These are phyloP conservation scores for Glarea lozoyensis DNA, from an alignment of 495 filamentous ascomycete species.

Conservation along the genomic window DNA sequence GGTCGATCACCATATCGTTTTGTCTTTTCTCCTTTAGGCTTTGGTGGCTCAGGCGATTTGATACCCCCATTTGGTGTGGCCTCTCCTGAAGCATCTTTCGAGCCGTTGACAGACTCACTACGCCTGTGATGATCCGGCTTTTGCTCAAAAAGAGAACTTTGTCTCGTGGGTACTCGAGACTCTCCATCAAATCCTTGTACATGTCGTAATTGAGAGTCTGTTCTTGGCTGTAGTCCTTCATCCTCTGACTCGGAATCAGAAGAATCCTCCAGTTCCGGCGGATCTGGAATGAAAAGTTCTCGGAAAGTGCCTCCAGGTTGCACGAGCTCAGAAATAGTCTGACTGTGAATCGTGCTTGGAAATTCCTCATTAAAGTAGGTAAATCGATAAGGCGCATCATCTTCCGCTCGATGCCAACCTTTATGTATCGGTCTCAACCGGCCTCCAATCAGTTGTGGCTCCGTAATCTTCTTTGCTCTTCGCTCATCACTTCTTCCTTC, in stretches of 20 bases:
- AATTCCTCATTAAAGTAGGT: slow-evolving; percentile 99
- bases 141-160: slow-evolving; percentile 11
- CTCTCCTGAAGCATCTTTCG: slow-evolving; percentile 10
- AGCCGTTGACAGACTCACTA: background rate
- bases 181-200: slow-evolving; percentile 16
- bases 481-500: slow-evolving; percentile 79
- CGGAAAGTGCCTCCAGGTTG: slow-evolving; percentile 75
- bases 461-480: slow-evolving; percentile 85
- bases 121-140: slow-evolving; percentile 5
- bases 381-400: slow-evolving; percentile 88
- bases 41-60: slow-evolving; percentile 9
- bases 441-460: slow-evolving; percentile 85
- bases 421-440: slow-evolving; percentile 72
- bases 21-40: slow-evolving; percentile 33
- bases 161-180: slow-evolving; percentile 13
- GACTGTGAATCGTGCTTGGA: slow-evolving; percentile 85
- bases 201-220: slow-evolving; percentile 13
- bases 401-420: slow-evolving; percentile 78
- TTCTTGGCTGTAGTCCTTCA: slow-evolving; percentile 18
- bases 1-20: slow-evolving; percentile 80
- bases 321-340: slow-evolving; percentile 84
- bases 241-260: slow-evolving; percentile 57
- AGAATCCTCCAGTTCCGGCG: slow-evolving; percentile 38
- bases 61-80: slow-evolving; percentile 9
- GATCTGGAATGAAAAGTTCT: slow-evolving; percentile 66